Evolutionary conservation across 805 yeast species (phyloP).

Genomic region (Metschnikowia amazonensis): DNA sequence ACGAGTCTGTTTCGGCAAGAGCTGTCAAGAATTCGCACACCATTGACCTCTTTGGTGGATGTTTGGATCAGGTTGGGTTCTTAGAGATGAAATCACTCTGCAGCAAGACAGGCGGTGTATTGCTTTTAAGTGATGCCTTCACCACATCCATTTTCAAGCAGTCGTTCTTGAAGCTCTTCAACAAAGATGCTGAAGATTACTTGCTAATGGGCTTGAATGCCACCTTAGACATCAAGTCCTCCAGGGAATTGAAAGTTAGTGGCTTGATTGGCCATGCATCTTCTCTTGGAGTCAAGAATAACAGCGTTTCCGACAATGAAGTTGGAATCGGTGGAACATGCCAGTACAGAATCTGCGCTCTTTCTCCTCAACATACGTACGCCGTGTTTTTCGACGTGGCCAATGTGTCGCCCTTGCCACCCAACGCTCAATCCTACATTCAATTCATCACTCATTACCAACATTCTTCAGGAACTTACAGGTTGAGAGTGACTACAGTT

Average conservation of each 20-base stretch:
- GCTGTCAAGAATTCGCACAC: slow-evolving; percentile 72
- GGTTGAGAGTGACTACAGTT: slow-evolving; percentile 88
- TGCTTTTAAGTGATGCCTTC: slow-evolving; percentile 87
- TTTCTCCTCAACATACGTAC: slow-evolving; percentile 85
- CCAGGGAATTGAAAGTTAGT: slow-evolving; percentile 80
- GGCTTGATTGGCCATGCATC: slow-evolving; percentile 94
- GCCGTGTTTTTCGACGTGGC: slow-evolving; percentile 84
- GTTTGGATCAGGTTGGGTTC: slow-evolving; percentile 94
- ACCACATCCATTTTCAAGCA: slow-evolving; percentile 93
- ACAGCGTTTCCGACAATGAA: slow-evolving; percentile 85
- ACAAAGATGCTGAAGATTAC: slow-evolving; percentile 82
- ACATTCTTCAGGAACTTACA: slow-evolving; percentile 88
- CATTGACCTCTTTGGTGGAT: slow-evolving; percentile 88
- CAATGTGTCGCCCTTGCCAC: slow-evolving; percentile 42
- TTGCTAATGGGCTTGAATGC: slow-evolving; percentile 91
- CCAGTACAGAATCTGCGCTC: slow-evolving; percentile 78
- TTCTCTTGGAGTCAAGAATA: slow-evolving; percentile 60
- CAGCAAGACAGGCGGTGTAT: slow-evolving; percentile 84
- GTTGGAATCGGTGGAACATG: slow-evolving; percentile 92
- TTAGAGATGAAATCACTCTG: slow-evolving; percentile 87
- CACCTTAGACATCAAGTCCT: slow-evolving; percentile 78
- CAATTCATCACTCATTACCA: slow-evolving; percentile 92
- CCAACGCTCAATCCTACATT: slow-evolving; percentile 50
- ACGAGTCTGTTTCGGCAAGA: slow-evolving; percentile 67
- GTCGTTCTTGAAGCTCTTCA: slow-evolving; percentile 80